phyloP scores from a whole-genome alignment of 1,284 basidiomycete genomes.

The Naganishia albida region DNA sequence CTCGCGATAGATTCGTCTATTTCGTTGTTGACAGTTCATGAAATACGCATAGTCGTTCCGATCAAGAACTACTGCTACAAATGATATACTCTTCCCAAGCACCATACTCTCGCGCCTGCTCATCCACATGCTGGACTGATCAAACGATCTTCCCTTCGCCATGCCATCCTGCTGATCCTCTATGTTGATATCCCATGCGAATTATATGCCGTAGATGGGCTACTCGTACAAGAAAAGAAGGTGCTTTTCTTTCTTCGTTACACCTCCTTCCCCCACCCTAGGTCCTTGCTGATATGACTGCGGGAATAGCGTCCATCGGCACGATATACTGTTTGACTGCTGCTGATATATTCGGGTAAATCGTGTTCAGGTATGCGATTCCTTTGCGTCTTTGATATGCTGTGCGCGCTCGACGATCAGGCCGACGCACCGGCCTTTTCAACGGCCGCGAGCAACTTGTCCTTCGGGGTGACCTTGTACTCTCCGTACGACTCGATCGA shows the following conservation, averaged over 20 bases:
- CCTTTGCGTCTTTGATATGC: background rate
- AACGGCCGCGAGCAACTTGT: conserved; percentile 30
- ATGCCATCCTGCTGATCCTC: background rate
- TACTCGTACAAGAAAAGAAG: conserved; percentile 14
- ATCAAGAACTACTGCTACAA: conserved; percentile 5
- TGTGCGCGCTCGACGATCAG: background rate
- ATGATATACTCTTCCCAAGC: conserved; percentile 7
- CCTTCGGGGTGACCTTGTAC: conserved; percentile 34
- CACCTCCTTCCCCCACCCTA: background rate
- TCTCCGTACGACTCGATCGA: conserved; percentile 48
- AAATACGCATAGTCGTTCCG: conserved; percentile 9
- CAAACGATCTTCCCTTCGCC: background rate
- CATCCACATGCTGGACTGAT: background rate
- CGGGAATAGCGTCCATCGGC: background rate
- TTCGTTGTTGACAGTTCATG: conserved; percentile 9
- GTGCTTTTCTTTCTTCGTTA: background rate
- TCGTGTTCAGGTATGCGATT: background rate
- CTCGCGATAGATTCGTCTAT: background rate
- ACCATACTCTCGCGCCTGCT: conserved; percentile 4
- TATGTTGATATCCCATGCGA: conserved; percentile 9
- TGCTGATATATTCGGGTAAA: conserved; percentile 20
- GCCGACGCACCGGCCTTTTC: conserved; percentile 14
- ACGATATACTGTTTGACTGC: conserved; percentile 6
- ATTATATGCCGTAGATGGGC: conserved; percentile 21
- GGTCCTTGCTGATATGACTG: conserved; percentile 19